Conservation (phyloP, 805 yeast species). For the Torulaspora delbrueckii region DNA sequence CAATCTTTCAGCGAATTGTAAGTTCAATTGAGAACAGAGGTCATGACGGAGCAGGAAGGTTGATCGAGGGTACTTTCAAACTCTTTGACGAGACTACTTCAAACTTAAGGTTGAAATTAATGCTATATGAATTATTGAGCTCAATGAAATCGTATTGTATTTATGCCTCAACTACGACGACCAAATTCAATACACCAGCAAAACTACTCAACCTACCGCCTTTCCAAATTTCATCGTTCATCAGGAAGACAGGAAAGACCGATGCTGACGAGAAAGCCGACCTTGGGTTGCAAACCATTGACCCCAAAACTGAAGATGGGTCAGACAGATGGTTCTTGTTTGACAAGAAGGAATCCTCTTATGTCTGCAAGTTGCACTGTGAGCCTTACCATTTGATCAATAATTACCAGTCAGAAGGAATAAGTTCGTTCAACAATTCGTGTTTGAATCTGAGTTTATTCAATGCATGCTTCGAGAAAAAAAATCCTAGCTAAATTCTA, state of each 20-base stretch:
- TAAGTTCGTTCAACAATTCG: constrained; percentile 26
- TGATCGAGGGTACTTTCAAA: constrained; percentile 19
- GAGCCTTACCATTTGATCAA: constrained; percentile 28
- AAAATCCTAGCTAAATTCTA: constrained; percentile 29
- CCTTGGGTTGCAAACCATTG: constrained; percentile 10
- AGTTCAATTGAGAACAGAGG: constrained; percentile 12
- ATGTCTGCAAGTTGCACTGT: constrained; percentile 17
- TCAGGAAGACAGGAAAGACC: constrained; percentile 6
- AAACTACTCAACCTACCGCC: constrained; percentile 29
- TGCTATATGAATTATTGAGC: constrained; percentile 31
- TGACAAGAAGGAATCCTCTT: constrained; percentile 19
- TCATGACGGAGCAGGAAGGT: constrained; percentile 1
- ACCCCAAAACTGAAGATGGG: background rate
- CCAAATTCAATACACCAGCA: constrained; percentile 20
- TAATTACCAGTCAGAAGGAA: constrained; percentile 25
- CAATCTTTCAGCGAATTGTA: constrained; percentile 22
- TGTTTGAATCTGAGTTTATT: constrained; percentile 31
- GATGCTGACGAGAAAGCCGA: constrained; percentile 6
- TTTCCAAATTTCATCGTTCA: constrained; percentile 33
- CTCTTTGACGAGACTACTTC: constrained; percentile 28
- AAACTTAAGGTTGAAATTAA: constrained; percentile 28
- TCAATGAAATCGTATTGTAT: constrained; percentile 30
- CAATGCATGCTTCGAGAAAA: constrained; percentile 28
- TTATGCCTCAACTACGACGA: constrained; percentile 18
- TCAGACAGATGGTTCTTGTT: constrained; percentile 22